Evolutionary conservation across 352 stramenopile species (phyloP), one percentile per base, ranked within the genome.

Genomic region (Phytophthora megakarya): DNA sequence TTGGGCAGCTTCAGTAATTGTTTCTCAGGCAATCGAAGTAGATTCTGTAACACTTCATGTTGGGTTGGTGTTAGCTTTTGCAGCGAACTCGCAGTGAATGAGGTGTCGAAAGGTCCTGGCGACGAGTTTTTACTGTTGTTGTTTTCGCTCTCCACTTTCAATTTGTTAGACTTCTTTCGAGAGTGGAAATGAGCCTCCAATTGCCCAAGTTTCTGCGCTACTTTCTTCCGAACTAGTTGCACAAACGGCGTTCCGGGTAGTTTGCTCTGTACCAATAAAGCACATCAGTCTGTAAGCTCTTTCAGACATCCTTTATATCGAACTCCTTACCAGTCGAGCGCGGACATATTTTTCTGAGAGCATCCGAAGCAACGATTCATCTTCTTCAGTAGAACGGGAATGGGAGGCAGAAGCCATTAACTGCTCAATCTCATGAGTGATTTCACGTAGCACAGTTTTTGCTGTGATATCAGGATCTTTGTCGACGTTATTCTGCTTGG

Each of bases 241-340:
- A 89, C 80, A 55, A 89, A 87, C 25, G 78, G 75, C 15, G 80
- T 87, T 19, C 44, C 59, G 13, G 73, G 56, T 16, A 89, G 65
- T 23, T 73, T 75, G 49, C 51, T 76, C 80, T 89, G 40, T 21
- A 23, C 25, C 28, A 39, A 55, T 13, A 42, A 18, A 9, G 10
- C 12, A 32, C 15, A n/a, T 54, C 16, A 60, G 22, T 42, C 3
- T 45, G 3, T 32, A 11, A 40, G 21, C 9, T 39, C 21, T 19
- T 26, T 25, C 19, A 11, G n/a, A 19, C 5, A 52, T 37, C 21
- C 0, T 12, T 21, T 13, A 5, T 15, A 35, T 35, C 8, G 8
- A 35, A 35, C 3, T 30, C 5, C 56, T 47, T 70, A 87, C 78
- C 49, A 88, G 60, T 22, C 57, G 64, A 13, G 45, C 18, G 18